A percentile compares a stretch with the other conserved stretches of the same genome.
Conservation (phyloP, 2,329 filamentous ascomycete species). For the Elsinoe australis region DNA sequence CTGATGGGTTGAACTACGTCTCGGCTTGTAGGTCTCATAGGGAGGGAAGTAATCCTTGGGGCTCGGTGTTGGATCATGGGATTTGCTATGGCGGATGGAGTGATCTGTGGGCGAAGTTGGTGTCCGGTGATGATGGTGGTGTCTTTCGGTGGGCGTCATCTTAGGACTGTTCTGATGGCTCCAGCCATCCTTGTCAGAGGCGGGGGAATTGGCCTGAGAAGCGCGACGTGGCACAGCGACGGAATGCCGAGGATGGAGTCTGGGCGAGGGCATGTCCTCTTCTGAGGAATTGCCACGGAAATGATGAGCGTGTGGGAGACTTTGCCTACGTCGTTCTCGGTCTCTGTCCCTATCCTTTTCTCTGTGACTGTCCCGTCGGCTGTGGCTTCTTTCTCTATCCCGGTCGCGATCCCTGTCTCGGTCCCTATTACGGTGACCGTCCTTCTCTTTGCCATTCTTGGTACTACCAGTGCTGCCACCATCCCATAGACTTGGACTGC, state of each 20-base stretch:
- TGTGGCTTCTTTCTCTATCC: constrained; percentile 20
- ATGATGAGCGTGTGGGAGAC: constrained; percentile 23
- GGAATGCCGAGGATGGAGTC: constrained; percentile 18
- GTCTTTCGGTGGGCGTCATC: constrained; percentile 24
- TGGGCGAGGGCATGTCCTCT: constrained; percentile 18
- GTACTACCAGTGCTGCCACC: constrained; percentile 20
- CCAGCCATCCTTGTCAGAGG: constrained; percentile 8
- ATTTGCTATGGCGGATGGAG: constrained; percentile 35
- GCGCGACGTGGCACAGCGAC: constrained; percentile 15
- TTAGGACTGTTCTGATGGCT: constrained; percentile 6
- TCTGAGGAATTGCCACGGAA: constrained; percentile 21
- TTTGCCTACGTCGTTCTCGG: constrained; percentile 18
- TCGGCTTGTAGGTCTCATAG: constrained; percentile 18
- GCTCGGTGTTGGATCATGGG: constrained; percentile 36
- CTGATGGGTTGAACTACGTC: constrained; percentile 17
- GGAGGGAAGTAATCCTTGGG: constrained; percentile 27
- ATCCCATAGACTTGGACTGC: constrained; percentile 33
- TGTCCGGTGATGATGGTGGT: constrained; percentile 28
- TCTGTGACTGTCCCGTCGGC: constrained; percentile 16
- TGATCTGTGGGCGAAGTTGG: constrained; percentile 20
- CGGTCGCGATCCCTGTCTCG: constrained; percentile 20
- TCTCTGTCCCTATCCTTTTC: constrained; percentile 19
- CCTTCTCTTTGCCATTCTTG: constrained; percentile 3
- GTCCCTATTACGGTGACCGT: constrained; percentile 13
- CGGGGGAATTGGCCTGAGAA: constrained; percentile 15